A percentile compares a stretch with the other conserved stretches of the same genome.
Conservation (phyloP, 192 early-diverging fungal genomes). For the Mortierella claussenii region DNA sequence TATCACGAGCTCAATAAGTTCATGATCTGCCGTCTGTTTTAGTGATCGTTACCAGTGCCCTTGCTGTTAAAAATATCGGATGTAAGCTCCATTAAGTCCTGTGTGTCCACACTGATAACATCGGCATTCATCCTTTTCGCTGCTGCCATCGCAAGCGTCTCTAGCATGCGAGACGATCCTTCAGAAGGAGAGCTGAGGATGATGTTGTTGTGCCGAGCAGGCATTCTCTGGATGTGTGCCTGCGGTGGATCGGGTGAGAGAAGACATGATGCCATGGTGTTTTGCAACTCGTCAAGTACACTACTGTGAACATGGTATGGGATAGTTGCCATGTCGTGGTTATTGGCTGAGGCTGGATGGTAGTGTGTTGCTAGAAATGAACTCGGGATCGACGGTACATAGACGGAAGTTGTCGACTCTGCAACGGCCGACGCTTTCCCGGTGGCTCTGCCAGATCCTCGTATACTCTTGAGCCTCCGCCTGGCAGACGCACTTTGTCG, state of each 20-base stretch:
- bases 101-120: constrained; percentile 69
- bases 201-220: constrained; percentile 53
- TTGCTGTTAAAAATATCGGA: constrained; percentile 53
- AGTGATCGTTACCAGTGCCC: constrained; percentile 15
- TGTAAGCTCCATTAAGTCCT: constrained; percentile 66
- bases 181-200: constrained; percentile 50
- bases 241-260: constrained; percentile 14
- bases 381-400: constrained; percentile 35
- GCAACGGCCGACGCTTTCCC: background rate
- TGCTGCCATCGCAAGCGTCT: constrained; percentile 51
- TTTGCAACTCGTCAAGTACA: constrained; percentile 23
- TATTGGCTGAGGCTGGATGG: constrained; percentile 8
- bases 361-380: constrained; percentile 17
- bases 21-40: background rate
- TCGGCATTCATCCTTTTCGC: constrained; percentile 65
- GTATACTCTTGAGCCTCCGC: constrained; percentile 5
- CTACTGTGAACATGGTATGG: constrained; percentile 36
- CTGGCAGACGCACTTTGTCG: constrained; percentile 4
- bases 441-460: constrained; percentile 3
- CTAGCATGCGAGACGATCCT: constrained; percentile 57
- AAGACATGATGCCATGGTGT: constrained; percentile 38
- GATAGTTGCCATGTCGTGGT: constrained; percentile 1
- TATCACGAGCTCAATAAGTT: background rate
- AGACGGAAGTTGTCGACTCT: constrained; percentile 16
- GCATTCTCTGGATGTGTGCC: constrained; percentile 27